Percentiles rank a stretch among this genome's conserved stretches.
Evolutionary conservation across 345 rosid species (phyloP).

Genomic region (Gossypium longicalyx): DNA sequence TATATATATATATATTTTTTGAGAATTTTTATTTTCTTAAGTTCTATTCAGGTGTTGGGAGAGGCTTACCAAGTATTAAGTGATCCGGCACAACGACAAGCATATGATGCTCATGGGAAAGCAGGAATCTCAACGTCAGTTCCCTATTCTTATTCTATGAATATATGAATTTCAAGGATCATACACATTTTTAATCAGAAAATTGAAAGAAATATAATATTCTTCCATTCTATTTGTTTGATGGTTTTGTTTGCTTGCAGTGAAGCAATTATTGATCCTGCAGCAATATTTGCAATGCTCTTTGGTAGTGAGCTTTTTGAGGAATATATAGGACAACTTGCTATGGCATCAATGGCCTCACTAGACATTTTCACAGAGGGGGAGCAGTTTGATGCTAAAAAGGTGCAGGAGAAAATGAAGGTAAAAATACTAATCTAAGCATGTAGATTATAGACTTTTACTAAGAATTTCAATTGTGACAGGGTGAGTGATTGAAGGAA

Average conservation of each 20-base stretch:
- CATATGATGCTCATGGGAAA: slow-evolving; percentile 88
- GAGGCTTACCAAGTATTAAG: slow-evolving; percentile 97
- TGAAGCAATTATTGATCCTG: slow-evolving; percentile 90
- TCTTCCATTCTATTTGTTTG: slow-evolving; percentile 13
- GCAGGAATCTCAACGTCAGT: slow-evolving; percentile 94
- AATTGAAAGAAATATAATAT: slow-evolving; percentile 2
- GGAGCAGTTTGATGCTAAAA: slow-evolving; percentile 77
- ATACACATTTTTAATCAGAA: slow-evolving; percentile 1
- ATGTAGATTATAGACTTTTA: not conserved
- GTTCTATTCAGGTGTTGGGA: slow-evolving; percentile 61
- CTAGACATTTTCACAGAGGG: slow-evolving; percentile 81
- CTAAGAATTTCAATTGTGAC: not conserved
- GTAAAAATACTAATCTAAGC: slow-evolving; percentile 27
- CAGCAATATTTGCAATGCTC: slow-evolving; percentile 94
- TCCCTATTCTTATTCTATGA: slow-evolving; percentile 24
- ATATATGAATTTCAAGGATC: slow-evolving; percentile 23
- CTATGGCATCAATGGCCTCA: slow-evolving; percentile 99
- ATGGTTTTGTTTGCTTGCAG: slow-evolving; percentile 38
- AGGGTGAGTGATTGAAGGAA: not conserved
- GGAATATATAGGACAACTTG: slow-evolving; percentile 92
- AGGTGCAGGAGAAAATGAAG: slow-evolving; percentile 89
- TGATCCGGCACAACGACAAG: slow-evolving; percentile 85
- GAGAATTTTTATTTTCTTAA: not conserved
- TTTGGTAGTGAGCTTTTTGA: slow-evolving; percentile 98
- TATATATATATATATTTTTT: not conserved